Conservation (phyloP, 2,329 filamentous ascomycete genomes). For the Fusarium sp. region DNA sequence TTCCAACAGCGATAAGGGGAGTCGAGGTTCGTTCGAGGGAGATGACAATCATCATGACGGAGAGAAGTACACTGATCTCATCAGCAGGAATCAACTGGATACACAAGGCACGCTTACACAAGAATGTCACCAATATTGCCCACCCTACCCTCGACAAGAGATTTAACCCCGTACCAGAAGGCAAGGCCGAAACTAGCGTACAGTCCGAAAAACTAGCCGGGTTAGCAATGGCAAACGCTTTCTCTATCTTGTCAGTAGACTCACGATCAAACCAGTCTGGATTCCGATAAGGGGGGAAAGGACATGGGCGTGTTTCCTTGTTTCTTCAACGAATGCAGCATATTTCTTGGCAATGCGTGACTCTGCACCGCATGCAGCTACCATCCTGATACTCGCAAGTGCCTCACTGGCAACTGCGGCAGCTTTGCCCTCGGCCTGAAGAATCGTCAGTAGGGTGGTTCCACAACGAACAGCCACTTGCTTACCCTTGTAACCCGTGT, state of each 20-base stretch:
- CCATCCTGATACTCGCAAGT: conserved; percentile 70
- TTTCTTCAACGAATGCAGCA: conserved; percentile 65
- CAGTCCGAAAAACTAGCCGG: conserved; percentile 62
- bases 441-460: conserved; percentile 9
- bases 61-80: conserved; percentile 61
- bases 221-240: conserved; percentile 18
- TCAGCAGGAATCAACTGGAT: not conserved
- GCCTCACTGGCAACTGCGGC: conserved; percentile 72
- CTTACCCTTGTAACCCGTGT: conserved; percentile 56
- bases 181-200: conserved; percentile 66
- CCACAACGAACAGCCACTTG: not conserved
- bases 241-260: not conserved
- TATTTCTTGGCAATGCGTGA: conserved; percentile 65
- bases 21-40: conserved; percentile 69
- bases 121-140: conserved; percentile 65
- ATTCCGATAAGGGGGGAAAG: conserved; percentile 63
- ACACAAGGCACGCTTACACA: conserved; percentile 56
- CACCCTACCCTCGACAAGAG: conserved; percentile 60
- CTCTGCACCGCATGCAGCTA: conserved; percentile 73
- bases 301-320: conserved; percentile 61
- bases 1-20: conserved; percentile 69
- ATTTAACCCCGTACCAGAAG: conserved; percentile 73
- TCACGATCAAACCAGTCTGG: conserved; percentile 65
- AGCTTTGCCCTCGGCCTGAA: conserved; percentile 65
- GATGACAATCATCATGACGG: conserved; percentile 69